Conservation (phyloP, 805 yeast genomes). For the Cyberlindnera galapagoensis region DNA sequence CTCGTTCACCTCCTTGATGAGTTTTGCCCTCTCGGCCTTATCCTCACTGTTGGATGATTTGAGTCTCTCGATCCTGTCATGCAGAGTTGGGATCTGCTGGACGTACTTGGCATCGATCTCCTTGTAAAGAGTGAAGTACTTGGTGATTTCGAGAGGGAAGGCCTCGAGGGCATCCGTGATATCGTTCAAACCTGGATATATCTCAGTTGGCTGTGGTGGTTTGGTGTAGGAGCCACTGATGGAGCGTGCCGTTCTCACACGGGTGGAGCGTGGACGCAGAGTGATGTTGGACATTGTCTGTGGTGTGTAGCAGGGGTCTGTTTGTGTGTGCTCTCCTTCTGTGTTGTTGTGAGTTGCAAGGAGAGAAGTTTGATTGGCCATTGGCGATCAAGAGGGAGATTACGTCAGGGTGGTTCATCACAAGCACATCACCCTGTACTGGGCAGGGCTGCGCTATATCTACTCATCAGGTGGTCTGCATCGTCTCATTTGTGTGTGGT, state of each 20-base stretch:
- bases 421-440: too few relatives aligned
- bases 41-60: slow-evolving; percentile 25
- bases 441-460: too few relatives aligned
- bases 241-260: slow-evolving; percentile 18
- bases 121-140: slow-evolving; percentile 80
- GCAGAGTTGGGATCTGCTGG: slow-evolving; percentile 61
- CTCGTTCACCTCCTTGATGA: slow-evolving; percentile 30
- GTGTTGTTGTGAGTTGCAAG: too few relatives aligned
- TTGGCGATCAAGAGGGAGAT: too few relatives aligned
- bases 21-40: slow-evolving; percentile 21
- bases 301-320: too few relatives aligned
- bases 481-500: not conserved
- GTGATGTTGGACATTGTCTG: slow-evolving; percentile 19
- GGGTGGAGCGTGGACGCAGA: slow-evolving; percentile 30
- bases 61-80: slow-evolving; percentile 44
- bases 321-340: too few relatives aligned
- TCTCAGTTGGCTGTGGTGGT: slow-evolving; percentile 27
- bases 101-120: slow-evolving; percentile 95
- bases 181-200: slow-evolving; percentile 86
- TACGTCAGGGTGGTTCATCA: too few relatives aligned
- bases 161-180: slow-evolving; percentile 88
- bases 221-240: slow-evolving; percentile 11
- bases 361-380: too few relatives aligned
- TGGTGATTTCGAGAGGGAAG: slow-evolving; percentile 72
- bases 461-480: too few relatives aligned